Conservation (phyloP, 2,329 filamentous ascomycete genomes). For the Ascosphaera apis region DNA sequence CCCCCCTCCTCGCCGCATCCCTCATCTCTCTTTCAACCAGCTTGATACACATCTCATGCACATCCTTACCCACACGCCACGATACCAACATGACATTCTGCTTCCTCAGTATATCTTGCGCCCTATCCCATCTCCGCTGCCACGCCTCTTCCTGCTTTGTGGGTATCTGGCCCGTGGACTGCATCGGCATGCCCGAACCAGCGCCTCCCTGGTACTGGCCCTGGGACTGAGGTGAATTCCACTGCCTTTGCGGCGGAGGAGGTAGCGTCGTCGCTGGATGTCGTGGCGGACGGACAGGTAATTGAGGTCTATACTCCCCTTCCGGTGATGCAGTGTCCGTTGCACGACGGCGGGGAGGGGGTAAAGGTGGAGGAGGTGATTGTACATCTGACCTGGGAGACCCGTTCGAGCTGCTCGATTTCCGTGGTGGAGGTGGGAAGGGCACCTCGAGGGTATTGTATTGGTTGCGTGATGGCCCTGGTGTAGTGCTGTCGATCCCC, state of each 20-base stretch:
- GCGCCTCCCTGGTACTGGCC: too few relatives aligned
- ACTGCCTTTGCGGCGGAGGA: too few relatives aligned
- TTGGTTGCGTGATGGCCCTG: too few relatives aligned
- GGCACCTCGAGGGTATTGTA: too few relatives aligned
- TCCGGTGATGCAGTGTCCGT: conserved; percentile 2
- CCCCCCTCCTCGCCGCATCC: conserved; percentile 6
- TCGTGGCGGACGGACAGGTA: not conserved
- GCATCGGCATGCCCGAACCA: too few relatives aligned
- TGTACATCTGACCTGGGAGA: conserved; percentile 11
- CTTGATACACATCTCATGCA: conserved; percentile 20
- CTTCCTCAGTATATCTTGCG: conserved; percentile 19
- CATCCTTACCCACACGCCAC: conserved; percentile 25
- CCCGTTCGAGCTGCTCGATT: not conserved
- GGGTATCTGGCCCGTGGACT: too few relatives aligned
- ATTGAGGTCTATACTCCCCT: not conserved
- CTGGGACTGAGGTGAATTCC: conserved; percentile 3
- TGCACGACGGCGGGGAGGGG: conserved; percentile 12
- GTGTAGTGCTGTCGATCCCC: too few relatives aligned
- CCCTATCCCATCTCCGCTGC: conserved; percentile 24
- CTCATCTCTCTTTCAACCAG: conserved; percentile 19
- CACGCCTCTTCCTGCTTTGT: conserved; percentile 27
- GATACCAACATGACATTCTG: conserved; percentile 21
- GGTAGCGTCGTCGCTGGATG: not conserved
- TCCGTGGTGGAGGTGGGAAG: conserved; percentile 3
- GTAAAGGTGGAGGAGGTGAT: conserved; percentile 7